phyloP scores from a whole-genome alignment of 306 rosid species.

The Prunus mume region DNA sequence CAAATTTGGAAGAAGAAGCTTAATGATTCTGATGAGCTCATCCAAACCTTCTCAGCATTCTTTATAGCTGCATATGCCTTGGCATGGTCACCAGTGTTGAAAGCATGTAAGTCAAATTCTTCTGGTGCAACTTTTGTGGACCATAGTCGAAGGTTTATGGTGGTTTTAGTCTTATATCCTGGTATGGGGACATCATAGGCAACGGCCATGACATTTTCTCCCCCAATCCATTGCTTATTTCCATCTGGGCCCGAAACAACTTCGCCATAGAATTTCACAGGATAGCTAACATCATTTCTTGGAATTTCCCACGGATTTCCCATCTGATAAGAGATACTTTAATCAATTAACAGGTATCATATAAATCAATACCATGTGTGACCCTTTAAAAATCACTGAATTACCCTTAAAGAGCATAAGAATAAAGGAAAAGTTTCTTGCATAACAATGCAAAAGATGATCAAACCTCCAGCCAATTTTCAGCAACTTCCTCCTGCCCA shows the following conservation, averaged over 20 bases:
- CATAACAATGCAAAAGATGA: constrained; percentile 6
- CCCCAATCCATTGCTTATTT: constrained; percentile 74
- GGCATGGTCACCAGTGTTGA: constrained; percentile 81
- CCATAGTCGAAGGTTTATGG: constrained; percentile 92
- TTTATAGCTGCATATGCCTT: constrained; percentile 65
- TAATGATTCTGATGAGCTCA: neutral
- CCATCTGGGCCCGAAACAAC: constrained; percentile 78
- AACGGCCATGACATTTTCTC: constrained; percentile 81
- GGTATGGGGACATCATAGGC: constrained; percentile 97
- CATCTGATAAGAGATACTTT: constrained; percentile 44
- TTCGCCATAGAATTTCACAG: constrained; percentile 76
- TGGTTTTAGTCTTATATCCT: constrained; percentile 87
- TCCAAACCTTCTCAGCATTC: constrained; percentile 82
- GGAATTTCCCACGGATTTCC: constrained; percentile 96
- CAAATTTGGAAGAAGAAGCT: neutral
- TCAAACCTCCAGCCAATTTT: constrained; percentile 90
- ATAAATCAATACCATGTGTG: too few species aligned
- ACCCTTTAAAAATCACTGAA: too few species aligned
- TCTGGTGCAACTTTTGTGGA: constrained; percentile 76
- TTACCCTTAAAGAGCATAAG: neutral
- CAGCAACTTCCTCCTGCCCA: constrained; percentile 96
- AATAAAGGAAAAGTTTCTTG: neutral
- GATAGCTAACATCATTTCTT: constrained; percentile 78
- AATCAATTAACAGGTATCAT: neutral
- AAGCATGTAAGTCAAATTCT: constrained; percentile 78